Evolutionary conservation across 2,329 filamentous ascomycete species (phyloP), one percentile per base, ranked within the genome.

Genomic region (Didymella glomerata): DNA sequence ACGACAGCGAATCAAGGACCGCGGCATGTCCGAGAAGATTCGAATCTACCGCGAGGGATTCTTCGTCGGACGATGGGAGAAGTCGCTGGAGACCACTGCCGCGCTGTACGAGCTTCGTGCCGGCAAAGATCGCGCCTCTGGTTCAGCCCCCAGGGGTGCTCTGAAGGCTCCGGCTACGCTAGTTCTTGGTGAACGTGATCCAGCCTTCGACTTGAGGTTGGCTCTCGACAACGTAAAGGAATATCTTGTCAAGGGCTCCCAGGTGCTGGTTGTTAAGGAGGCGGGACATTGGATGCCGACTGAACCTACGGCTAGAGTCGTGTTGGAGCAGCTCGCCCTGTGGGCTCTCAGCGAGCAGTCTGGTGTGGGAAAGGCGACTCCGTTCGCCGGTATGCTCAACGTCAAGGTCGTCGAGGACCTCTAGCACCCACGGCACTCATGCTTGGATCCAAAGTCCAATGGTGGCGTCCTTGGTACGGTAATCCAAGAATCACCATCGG

Each of bases 41-140:
- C 73, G 78, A 13, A 81, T 86, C 53, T 88, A 87, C 71, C 81
- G 84, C 30, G 79, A 87, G 42, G 80, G 80, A 2, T 75, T 84
- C 0, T 72, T 79, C 20, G 59, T 70, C 3, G 71, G 71, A 0
- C 71, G 68, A 13, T 88, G 85, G 85, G 73, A 77, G 32, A 85
- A 85, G 64, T 82, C 81, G 2, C 68, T 83, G 24, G 79, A 84
- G 61, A 82, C 79, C 0, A 78, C 85, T 20, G 76, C 80, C 14
- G 77, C 76, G 3, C 76, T 85, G 8, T 81, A 80, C 57, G 77
- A 79, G 16, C 75, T 85, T 25, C 71, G 70, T 8, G 51, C 57
- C 2, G 52, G 58, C 8, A 48, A 58, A 16, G 56, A 62, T 16
- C 57, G 48, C 9, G 45, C 56, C 25, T 67, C 63, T 25, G 53